Base-by-base conservation (phyloP, 2,329 filamentous ascomycete species). In the Penicillium sp. region DNA sequence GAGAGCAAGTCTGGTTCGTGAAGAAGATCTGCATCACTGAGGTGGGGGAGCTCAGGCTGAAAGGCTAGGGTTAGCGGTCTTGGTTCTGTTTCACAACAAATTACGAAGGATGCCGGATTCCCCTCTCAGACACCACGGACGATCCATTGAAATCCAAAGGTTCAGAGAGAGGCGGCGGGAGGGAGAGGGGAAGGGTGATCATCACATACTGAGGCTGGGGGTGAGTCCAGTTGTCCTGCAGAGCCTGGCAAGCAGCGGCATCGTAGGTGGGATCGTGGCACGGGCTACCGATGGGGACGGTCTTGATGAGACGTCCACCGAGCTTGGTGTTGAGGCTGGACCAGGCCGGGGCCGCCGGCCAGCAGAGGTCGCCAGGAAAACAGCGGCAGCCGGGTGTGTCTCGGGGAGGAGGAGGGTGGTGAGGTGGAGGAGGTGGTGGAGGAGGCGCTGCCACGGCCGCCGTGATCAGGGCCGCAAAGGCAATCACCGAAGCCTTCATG, bases 311-410 rank as follows among this genome's bases (percentile, higher is more conserved):
- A 45, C 62, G 63, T 38, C 70, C 70, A 26, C 56, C 60, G 4
- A 72, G 63, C 3, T 68, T 69, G 39, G 46, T 49, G 54, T 72
- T 73, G 33, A 73, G 54, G 6, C 54, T 45, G 3, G 54, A 47
- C 68, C 69, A 71, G n/a, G 51, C 50, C 5, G 57, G 48, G 1
- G 50, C n/a, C 4, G 59, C 53, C 54, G 68, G 62, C 70, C 70
- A 72, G 52, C 70, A 73, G 25, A 49, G 40, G 43, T 73, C 65
- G 5, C 60, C 60, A 2, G 70, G 71, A 40, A 64, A 43, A 34
- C 61, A 64, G 52, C 54, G 56, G 39, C 61, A 63, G 5, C 43
- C 4, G 4, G 25, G 26, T 5, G 12, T 25, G 18, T 24, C 4
- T 12, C 32, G 40, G n/a, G 25, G 18, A 13, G 33, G 8, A 26